Evolutionary conservation across 371 early-diverging fungal genomes (phyloP).

Genomic region (Actinomucor elegans): DNA sequence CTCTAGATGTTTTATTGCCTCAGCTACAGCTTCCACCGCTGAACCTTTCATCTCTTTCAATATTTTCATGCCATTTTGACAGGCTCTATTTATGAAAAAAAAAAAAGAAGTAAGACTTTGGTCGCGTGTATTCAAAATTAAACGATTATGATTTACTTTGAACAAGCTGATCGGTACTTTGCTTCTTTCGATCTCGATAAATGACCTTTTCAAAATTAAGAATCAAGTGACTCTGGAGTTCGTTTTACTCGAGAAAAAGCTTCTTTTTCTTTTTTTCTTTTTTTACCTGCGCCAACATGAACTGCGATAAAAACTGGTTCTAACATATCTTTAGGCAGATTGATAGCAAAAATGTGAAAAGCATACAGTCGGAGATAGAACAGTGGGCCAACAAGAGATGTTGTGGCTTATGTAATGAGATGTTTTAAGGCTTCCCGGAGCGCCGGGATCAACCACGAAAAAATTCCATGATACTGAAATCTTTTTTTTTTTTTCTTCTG

Average conservation of each 20-base stretch:
- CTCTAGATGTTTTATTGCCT: slow-evolving; percentile 45
- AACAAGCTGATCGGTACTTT: slow-evolving; percentile 43
- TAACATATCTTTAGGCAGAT: slow-evolving; percentile 8
- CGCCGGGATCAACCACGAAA: too few relatives aligned
- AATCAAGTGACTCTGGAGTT: too few relatives aligned
- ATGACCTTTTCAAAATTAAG: too few relatives aligned
- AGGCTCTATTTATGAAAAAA: slow-evolving; percentile 25
- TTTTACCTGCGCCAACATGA: slow-evolving; percentile 62
- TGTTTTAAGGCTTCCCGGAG: too few relatives aligned
- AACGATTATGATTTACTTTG: slow-evolving; percentile 29
- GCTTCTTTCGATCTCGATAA: slow-evolving; percentile 43
- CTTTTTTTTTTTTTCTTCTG: too few relatives aligned
- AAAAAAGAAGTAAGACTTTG: background rate
- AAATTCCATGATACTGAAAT: too few relatives aligned
- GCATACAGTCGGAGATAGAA: too few relatives aligned
- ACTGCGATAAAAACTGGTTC: slow-evolving; percentile 52
- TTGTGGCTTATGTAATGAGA: too few relatives aligned
- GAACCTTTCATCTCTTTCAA: slow-evolving; percentile 19
- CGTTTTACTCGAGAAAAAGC: too few relatives aligned
- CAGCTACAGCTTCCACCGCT: slow-evolving; percentile 29
- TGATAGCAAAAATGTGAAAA: too few relatives aligned
- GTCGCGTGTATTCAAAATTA: background rate
- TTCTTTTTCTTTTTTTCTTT: too few relatives aligned
- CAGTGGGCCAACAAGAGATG: too few relatives aligned
- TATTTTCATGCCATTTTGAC: slow-evolving; percentile 25